phyloP scores from a whole-genome alignment of 225 moss, liverwort and hornwort genomes.

The Polytrichum formosum region DNA sequence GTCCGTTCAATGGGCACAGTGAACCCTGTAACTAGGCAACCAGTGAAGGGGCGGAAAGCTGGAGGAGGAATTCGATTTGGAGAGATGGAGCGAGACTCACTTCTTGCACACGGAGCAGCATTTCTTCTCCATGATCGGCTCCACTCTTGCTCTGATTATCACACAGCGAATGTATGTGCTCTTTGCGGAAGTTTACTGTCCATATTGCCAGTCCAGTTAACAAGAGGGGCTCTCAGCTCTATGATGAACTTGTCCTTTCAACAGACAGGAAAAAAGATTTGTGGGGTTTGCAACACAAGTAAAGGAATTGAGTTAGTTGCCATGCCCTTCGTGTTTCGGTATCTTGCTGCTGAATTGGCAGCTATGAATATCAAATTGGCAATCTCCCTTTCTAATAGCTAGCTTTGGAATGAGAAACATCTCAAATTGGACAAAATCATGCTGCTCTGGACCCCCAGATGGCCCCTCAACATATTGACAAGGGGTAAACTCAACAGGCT shows the following conservation, averaged over 20 bases:
- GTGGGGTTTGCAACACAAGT: conserved; percentile 74
- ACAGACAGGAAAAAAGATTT: conserved; percentile 52
- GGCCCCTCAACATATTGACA: too few relatives aligned
- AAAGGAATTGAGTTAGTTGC: conserved; percentile 83
- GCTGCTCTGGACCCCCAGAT: too few relatives aligned
- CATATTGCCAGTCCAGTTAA: conserved; percentile 42
- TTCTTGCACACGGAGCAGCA: conserved; percentile 91
- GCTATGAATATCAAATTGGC: conserved; percentile 96
- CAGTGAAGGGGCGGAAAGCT: conserved; percentile 87
- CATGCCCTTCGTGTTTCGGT: conserved; percentile 94
- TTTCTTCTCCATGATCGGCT: conserved; percentile 83
- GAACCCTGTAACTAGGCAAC: conserved; percentile 91
- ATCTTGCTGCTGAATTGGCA: conserved; percentile 88
- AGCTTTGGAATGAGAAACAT: conserved; percentile 2
- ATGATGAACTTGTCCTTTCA: conserved; percentile 49
- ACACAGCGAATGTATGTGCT: conserved; percentile 72
- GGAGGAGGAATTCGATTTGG: conserved; percentile 98
- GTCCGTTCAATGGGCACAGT: conserved; percentile 91
- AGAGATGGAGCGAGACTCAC: conserved; percentile 94
- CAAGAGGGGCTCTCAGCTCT: conserved; percentile 45
- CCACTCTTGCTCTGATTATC: conserved; percentile 90
- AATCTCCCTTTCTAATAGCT: conserved; percentile 45
- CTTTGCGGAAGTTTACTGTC: conserved; percentile 85
- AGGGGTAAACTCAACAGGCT: too few relatives aligned
- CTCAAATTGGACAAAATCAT: too few relatives aligned